Percentiles rank a stretch among this genome's conserved stretches.
Conservation (phyloP, 371 early-diverging fungal genomes). For the Cokeromyces recurvatus region DNA sequence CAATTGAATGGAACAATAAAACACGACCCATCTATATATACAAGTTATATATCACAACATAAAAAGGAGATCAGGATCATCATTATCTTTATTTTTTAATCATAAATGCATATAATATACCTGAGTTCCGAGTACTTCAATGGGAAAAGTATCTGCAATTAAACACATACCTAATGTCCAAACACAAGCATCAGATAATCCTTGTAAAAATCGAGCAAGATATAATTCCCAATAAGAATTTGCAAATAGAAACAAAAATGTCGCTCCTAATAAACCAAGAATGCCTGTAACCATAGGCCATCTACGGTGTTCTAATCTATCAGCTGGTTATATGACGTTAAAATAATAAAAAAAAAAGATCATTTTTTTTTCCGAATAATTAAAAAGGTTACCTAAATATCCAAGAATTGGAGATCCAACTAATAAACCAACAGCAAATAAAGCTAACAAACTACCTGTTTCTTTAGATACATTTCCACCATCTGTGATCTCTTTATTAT, state of each 20-base stretch:
- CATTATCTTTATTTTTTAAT: too few species aligned
- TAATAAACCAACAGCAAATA: constrained; percentile 60
- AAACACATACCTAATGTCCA: constrained; percentile 52
- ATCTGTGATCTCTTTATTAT: constrained; percentile 5
- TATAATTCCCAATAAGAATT: constrained; percentile 43
- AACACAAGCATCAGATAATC: constrained; percentile 49
- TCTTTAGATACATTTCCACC: constrained; percentile 40
- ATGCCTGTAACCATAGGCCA: constrained; percentile 56
- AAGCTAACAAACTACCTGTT: constrained; percentile 67
- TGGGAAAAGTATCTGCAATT: constrained; percentile 49
- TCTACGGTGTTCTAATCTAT: constrained; percentile 29
- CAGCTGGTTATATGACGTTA: too few species aligned
- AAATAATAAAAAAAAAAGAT: background rate
- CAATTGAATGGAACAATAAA: constrained; percentile 48
- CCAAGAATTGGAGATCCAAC: constrained; percentile 66
- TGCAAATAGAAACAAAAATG: constrained; percentile 52
- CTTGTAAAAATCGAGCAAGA: constrained; percentile 58
- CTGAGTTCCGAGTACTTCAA: constrained; percentile 49
- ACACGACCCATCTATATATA: constrained; percentile 54
- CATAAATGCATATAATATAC: too few species aligned
- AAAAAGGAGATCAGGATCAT: too few species aligned
- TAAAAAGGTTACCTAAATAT: constrained; percentile 30
- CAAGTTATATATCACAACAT: too few species aligned
- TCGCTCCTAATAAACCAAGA: constrained; percentile 38
- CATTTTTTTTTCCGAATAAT: too few species aligned